Evolutionary conservation across 768 basidiomycete species (phyloP).

Genomic region (Amanita inopinata): DNA sequence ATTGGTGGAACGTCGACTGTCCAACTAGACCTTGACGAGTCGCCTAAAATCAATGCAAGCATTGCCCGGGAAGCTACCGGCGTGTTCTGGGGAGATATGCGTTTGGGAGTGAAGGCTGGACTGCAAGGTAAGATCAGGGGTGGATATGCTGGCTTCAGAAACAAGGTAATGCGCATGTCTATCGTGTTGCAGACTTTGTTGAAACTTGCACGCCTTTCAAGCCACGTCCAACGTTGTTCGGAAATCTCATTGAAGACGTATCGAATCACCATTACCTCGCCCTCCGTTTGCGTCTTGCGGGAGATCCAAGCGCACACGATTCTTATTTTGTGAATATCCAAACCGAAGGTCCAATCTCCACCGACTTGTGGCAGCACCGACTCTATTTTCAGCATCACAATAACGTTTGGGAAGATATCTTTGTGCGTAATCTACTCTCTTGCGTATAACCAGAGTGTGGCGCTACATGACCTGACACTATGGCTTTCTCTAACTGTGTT

Average conservation of each 20-base stretch:
- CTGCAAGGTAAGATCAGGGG: constrained; percentile 61
- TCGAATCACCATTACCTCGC: constrained; percentile 74
- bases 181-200: no score
- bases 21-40: constrained; percentile 60
- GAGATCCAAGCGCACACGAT: constrained; percentile 64
- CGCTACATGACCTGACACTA: no score
- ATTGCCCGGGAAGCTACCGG: constrained; percentile 45
- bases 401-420: constrained; percentile 73
- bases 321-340: constrained; percentile 95
- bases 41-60: constrained; percentile 32
- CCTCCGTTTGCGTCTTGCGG: constrained; percentile 68
- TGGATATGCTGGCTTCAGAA: constrained; percentile 89
- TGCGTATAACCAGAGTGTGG: no score
- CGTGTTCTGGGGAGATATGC: constrained; percentile 77
- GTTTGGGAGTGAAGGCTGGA: constrained; percentile 56
- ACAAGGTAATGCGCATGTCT: constrained; percentile 41
- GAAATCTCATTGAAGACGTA: constrained; percentile 77
- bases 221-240: constrained; percentile 78
- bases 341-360: constrained; percentile 71
- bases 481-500: constrained; percentile 10
- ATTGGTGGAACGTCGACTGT: constrained; percentile 78
- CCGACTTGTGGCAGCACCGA: constrained; percentile 92
- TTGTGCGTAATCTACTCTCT: constrained; percentile 37
- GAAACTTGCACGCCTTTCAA: constrained; percentile 19
- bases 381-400: constrained; percentile 65